Base-by-base conservation (phyloP, 177 flowering plant genomes). In the Vitis hybrid region DNA sequence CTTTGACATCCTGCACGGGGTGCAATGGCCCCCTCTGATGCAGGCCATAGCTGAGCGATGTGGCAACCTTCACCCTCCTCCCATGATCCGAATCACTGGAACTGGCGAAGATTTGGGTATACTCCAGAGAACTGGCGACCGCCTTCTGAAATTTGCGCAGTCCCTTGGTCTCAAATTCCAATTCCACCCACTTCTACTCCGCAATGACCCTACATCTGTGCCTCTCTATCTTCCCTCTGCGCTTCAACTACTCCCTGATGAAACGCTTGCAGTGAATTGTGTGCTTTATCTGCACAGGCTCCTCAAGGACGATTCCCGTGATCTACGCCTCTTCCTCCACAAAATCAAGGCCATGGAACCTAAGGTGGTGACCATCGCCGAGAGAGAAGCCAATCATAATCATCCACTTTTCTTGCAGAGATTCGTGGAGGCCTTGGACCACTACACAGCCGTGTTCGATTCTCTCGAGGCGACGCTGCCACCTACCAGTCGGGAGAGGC, bases 1-100 rank as follows among this genome's bases (percentile, higher is more conserved):
- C 76, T 87, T 94, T 14, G 89, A 94, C 75, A 91, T 93, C 74
- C 85, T 87, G 90, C 97, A 91, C 62, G 98, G 98, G 1, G 84
- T 92, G 32, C 98, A 94, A 70, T 94, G 97, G 97, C 97, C 97
- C 0, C 95, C 95, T 0, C 64, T 94, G 5, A 91, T 94, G 97
- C 97, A 92, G 52, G 95, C 97, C 58, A 65, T 94, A 11, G 88
- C 88, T 13, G 93, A 86, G 40, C 78, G 91, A 2, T 71, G 82
- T 7, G 48, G 51, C 52, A 72, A 76, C 27, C 65, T 54, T 16
- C 65, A 51, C 51, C 88, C 85, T 0, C 82, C 86, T 3, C 92
- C 95, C 4, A 73, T 75, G 69, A 82, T 94, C 27, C 82, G 97
- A 10, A 87, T 94, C 82, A 94, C 98, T 2, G 98, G 86, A 3